Percentiles rank a stretch among this genome's conserved stretches.
These are phyloP conservation scores for Fusarium burgessii DNA, from an alignment of 2,329 filamentous ascomycete genomes.

Conservation along the genomic window DNA sequence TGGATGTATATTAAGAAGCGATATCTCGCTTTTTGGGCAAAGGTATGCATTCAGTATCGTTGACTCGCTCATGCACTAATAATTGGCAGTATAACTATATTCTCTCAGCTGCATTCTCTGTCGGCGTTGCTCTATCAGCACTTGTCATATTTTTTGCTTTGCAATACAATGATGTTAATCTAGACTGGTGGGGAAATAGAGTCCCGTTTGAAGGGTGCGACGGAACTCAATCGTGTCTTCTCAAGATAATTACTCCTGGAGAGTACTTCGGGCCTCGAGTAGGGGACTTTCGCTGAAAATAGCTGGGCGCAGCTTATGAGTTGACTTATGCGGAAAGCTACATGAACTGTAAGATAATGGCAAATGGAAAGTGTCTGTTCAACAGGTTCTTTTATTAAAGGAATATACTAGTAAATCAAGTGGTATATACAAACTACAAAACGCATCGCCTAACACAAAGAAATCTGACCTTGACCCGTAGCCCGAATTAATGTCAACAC, in stretches of 20 bases:
- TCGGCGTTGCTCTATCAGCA: slow-evolving; percentile 59
- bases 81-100: slow-evolving; percentile 59
- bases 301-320: not conserved
- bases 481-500: not conserved
- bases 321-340: not conserved
- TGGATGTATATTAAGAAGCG: slow-evolving; percentile 61
- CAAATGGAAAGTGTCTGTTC: too few species aligned
- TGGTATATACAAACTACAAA: slow-evolving; percentile 19
- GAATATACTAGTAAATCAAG: not conserved
- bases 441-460: slow-evolving; percentile 1
- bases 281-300: slow-evolving; percentile 32
- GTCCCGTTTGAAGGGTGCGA: slow-evolving; percentile 46
- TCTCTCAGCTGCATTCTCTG: slow-evolving; percentile 59
- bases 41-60: slow-evolving; percentile 43
- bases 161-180: slow-evolving; percentile 52
- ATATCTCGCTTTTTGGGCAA: slow-evolving; percentile 62
- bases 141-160: slow-evolving; percentile 63
- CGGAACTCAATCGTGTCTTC: slow-evolving; percentile 37
- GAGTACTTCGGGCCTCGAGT: slow-evolving; percentile 50
- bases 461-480: not conserved
- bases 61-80: slow-evolving; percentile 13
- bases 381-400: not conserved
- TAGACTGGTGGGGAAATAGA: slow-evolving; percentile 62
- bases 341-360: not conserved
- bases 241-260: slow-evolving; percentile 41